These are phyloP conservation scores for Babesia ovata DNA, from an alignment of 169 alveolate genomes.

Conservation along the genomic window DNA sequence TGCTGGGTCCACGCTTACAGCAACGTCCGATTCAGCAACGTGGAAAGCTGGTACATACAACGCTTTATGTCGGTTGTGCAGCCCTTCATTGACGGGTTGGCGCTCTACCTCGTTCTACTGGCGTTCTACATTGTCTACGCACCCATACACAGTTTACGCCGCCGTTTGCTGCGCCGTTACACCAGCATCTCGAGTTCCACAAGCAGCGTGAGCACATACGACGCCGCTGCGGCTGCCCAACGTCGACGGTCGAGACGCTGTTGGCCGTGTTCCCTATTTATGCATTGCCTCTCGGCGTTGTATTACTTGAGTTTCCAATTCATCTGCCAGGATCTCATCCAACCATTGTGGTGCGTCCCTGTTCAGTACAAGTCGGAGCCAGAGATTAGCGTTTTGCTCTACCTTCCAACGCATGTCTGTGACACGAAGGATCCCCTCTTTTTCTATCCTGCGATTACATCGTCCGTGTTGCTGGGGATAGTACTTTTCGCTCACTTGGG, in stretches of 20 bases:
- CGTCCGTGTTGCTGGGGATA: conserved; percentile 31
- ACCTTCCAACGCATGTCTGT: conserved; percentile 75
- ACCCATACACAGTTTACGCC: neutral
- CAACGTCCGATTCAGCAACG: neutral
- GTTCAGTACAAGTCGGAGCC: conserved; percentile 65
- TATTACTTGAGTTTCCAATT: conserved; percentile 72
- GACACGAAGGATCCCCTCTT: conserved; percentile 52
- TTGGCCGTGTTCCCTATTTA: neutral
- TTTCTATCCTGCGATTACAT: conserved; percentile 26
- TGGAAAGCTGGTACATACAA: conserved; percentile 50
- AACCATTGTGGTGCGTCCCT: conserved; percentile 76
- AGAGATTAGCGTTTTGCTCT: conserved; percentile 63
- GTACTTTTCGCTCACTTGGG: conserved; percentile 19
- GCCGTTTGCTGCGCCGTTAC: conserved; percentile 8
- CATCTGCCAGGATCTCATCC: conserved; percentile 68
- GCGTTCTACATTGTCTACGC: neutral
- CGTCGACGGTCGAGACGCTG: neutral
- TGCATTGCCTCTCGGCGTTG: conserved; percentile 17
- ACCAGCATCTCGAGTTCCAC: neutral
- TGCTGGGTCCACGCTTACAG: conserved; percentile 7
- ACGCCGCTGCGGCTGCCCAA: neutral
- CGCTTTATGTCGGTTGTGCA: conserved; percentile 26
- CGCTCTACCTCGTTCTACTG: conserved; percentile 8
- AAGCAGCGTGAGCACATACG: neutral
- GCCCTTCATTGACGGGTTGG: conserved; percentile 43